These are phyloP conservation scores for Macrolepiota fuliginosa DNA, from an alignment of 768 basidiomycete species.

Conservation along the genomic window DNA sequence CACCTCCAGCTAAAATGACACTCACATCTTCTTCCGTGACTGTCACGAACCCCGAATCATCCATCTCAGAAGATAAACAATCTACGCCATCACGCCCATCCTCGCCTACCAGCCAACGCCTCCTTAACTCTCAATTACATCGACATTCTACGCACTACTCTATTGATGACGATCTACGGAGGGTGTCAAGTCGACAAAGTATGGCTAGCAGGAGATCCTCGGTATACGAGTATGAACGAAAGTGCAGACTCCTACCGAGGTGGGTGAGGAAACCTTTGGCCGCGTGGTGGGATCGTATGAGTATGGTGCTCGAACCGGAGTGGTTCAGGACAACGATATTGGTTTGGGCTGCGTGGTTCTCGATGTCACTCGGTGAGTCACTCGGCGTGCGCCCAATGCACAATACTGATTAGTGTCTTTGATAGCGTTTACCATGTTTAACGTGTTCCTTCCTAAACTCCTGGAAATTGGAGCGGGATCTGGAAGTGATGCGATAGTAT, in stretches of 20 bases:
- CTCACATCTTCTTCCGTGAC: not conserved
- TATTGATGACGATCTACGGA: not conserved
- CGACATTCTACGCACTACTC: not conserved
- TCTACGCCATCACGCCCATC: not conserved
- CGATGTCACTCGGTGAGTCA: constrained; percentile 70
- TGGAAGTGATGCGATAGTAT: constrained; percentile 14
- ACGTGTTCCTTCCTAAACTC: constrained; percentile 85
- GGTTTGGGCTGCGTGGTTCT: constrained; percentile 77
- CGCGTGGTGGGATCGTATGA: constrained; percentile 68
- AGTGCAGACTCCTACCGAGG: constrained; percentile 47
- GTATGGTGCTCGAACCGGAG: constrained; percentile 69
- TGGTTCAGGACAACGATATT: constrained; percentile 77
- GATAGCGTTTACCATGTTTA: constrained; percentile 87
- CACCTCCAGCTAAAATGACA: not conserved
- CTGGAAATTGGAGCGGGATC: constrained; percentile 55
- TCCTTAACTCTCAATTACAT: not conserved
- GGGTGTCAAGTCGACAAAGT: constrained; percentile 17
- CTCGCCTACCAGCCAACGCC: not conserved
- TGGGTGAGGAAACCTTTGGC: constrained; percentile 56
- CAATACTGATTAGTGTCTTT: no score
- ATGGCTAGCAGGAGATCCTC: constrained; percentile 35
- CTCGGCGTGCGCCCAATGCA: not conserved
- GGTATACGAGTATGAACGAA: constrained; percentile 36
- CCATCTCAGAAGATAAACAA: not conserved
- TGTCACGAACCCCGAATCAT: not conserved